Percentiles rank a stretch among this genome's conserved stretches.
phyloP scores from a whole-genome alignment of 306 rosid species.

The Lagenaria siceraria region DNA sequence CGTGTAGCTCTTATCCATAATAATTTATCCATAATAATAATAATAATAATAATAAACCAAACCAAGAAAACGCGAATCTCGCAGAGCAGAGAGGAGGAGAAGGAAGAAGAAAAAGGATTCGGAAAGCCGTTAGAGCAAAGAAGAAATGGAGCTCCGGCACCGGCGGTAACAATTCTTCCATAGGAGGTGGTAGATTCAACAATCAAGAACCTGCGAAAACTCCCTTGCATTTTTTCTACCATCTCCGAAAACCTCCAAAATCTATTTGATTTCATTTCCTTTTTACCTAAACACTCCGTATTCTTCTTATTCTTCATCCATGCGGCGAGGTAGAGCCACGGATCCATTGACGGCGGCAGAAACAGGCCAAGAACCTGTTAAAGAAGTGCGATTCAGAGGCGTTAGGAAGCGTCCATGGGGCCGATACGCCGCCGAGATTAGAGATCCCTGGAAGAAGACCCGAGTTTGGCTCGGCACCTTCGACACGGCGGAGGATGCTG shows the following conservation, averaged over 20 bases:
- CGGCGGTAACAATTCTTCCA: constrained; percentile 11
- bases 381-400: constrained; percentile 60
- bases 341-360: constrained; percentile 16
- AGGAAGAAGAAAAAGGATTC: not conserved
- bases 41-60: not conserved
- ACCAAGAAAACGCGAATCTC: constrained; percentile 6
- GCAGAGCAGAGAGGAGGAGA: not conserved
- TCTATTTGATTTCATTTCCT: not conserved
- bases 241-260: constrained; percentile 8
- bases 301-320: constrained; percentile 12
- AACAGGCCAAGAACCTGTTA: constrained; percentile 6
- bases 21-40: not conserved
- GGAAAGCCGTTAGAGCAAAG: not conserved
- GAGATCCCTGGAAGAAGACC: constrained; percentile 80
- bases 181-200: constrained; percentile 25
- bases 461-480: constrained; percentile 93
- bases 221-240: constrained; percentile 19
- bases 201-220: not conserved
- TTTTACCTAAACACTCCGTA: not conserved
- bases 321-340: constrained; percentile 50
- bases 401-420: constrained; percentile 94
- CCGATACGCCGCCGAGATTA: constrained; percentile 81
- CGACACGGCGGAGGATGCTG: constrained; percentile 76
- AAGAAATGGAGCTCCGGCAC: constrained; percentile 16
- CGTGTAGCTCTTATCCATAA: not conserved